These are phyloP conservation scores for Aspergillus caelatus DNA, from an alignment of 2,329 filamentous ascomycete species.

Conservation along the genomic window DNA sequence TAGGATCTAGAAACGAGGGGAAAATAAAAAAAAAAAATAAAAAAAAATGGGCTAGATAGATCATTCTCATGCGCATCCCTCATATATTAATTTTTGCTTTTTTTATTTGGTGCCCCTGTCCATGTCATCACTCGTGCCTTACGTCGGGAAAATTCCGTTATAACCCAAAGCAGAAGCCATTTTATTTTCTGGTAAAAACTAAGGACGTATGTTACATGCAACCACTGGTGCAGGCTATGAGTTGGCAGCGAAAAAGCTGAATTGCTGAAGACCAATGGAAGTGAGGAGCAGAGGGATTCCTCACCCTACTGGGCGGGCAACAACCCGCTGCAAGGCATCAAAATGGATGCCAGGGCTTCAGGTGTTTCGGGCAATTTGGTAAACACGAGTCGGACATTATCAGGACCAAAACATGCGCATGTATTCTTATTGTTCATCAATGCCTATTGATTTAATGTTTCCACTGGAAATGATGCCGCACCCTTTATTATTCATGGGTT, in stretches of 20 bases:
- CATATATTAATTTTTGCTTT: not conserved
- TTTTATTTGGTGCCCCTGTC: not conserved
- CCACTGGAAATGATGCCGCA: too few species aligned
- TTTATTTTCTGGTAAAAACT: not conserved
- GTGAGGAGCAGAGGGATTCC: not conserved
- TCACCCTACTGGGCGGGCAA: not conserved
- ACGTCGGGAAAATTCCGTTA: not conserved
- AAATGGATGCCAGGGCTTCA: not conserved
- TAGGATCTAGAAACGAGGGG: not conserved
- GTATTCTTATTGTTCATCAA: not conserved
- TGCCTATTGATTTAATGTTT: not conserved
- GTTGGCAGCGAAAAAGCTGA: not conserved
- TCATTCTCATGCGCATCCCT: not conserved
- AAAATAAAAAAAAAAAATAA: not conserved
- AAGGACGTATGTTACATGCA: not conserved
- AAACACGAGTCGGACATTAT: not conserved
- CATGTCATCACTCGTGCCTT: slow-evolving; percentile 1
- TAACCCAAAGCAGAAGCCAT: not conserved
- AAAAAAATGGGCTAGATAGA: not conserved
- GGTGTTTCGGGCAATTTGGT: not conserved
- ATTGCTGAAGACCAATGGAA: not conserved
- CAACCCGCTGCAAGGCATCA: not conserved
- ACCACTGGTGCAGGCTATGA: not conserved
- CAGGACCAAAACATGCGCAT: not conserved
- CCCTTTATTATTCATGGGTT: not conserved